Evolutionary conservation across 495 filamentous ascomycete species (phyloP).

Genomic region (Choiromyces venosus): DNA sequence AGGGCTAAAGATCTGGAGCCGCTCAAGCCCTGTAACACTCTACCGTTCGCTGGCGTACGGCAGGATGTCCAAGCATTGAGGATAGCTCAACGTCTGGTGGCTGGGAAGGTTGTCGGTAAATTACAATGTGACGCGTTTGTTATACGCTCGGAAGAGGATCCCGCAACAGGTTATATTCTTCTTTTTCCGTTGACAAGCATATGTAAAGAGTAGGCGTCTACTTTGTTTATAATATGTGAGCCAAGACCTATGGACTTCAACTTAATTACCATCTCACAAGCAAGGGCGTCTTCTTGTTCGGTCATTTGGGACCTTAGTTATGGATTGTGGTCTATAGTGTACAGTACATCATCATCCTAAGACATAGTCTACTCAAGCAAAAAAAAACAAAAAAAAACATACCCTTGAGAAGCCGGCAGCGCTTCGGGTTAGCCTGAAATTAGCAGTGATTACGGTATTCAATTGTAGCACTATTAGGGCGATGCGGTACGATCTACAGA

Average conservation of each 20-base stretch:
- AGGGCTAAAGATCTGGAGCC: background rate
- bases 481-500: no score
- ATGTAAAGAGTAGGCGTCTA: background rate
- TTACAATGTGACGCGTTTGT: background rate
- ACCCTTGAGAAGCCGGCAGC: no score
- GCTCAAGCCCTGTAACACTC: background rate
- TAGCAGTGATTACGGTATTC: no score
- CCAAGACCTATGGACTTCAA: background rate
- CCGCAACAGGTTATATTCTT: background rate
- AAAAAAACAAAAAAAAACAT: no score
- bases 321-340: no score
- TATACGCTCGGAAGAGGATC: background rate
- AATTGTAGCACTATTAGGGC: no score
- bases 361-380: no score
- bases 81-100: background rate
- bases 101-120: background rate
- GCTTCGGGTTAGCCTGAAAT: no score
- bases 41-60: background rate
- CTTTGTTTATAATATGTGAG: background rate
- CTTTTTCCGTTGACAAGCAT: background rate
- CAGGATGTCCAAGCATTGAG: background rate
- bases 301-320: no score
- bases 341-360: no score
- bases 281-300: no score
- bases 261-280: background rate